Evolutionary conservation across 2,329 filamentous ascomycete genomes (phyloP).

Genomic region (Pseudogymnoascus verrucosus): DNA sequence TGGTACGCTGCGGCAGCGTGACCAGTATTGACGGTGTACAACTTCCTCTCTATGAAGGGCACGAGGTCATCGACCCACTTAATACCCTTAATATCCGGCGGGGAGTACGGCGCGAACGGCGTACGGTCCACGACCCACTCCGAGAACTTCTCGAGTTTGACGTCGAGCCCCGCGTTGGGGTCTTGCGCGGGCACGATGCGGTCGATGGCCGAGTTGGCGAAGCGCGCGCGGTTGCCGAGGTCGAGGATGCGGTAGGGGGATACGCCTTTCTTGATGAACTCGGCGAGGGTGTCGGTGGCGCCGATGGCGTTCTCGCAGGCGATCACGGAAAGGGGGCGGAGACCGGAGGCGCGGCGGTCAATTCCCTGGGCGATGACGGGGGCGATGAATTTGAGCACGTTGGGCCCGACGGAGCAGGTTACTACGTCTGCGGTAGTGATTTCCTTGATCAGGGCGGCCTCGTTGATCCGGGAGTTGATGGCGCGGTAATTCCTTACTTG

Average conservation of each 20-base stretch:
- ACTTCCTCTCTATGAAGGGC: constrained; percentile 98
- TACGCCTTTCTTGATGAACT: constrained; percentile 73
- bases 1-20: constrained; percentile 96
- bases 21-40: constrained; percentile 98
- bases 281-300: constrained; percentile 80
- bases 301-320: constrained; percentile 98
- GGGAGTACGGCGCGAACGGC: constrained; percentile 65
- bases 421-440: constrained; percentile 84
- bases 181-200: constrained; percentile 93
- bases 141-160: constrained; percentile 96
- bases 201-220: constrained; percentile 97
- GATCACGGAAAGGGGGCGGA: constrained; percentile 76
- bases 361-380: constrained; percentile 93
- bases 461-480: constrained; percentile 86
- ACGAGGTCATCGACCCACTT: constrained; percentile 87
- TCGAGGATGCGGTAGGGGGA: constrained; percentile 56
- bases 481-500: constrained; percentile 92
- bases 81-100: constrained; percentile 75
- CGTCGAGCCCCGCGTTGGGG: constrained; percentile 70
- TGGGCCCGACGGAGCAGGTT: constrained; percentile 94
- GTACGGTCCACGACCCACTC: constrained; percentile 94
- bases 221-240: constrained; percentile 69
- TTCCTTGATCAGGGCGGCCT: constrained; percentile 72
- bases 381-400: constrained; percentile 93
- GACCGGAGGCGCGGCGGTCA: constrained; percentile 57